Base-by-base conservation (phyloP, 495 filamentous ascomycete genomes). In the Annulohypoxylon moriforme region DNA sequence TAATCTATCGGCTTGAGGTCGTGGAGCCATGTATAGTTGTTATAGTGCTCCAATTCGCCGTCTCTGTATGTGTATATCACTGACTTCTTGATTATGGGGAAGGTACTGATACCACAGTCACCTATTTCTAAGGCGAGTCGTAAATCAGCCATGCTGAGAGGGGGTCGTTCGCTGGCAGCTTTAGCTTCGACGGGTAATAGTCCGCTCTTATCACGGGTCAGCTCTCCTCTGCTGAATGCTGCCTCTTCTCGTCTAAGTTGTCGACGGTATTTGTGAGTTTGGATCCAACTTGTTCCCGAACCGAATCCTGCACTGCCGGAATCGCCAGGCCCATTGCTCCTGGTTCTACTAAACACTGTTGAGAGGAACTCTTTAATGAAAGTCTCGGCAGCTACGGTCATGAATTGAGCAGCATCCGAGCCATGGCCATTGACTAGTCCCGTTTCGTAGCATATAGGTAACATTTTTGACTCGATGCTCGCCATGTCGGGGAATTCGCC, bases 391-490 rank as follows among this genome's bases (percentile, higher is more conserved):
- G 95, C 96, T 46, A 94, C 89, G 22, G 93, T 91, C 89, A 99
- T 91, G 77, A 95, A 93, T 57, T 92, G 90, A 5, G 94, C 89
- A 34, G 92, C 92, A 27, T 92, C 88, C 5, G 89, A 76, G 6
- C 87, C 82, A 67, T 92, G 88, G 2, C 94, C 93, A 22, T 86
- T 86, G n/a, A 86, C 85, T 4, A 99, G 87, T 0, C 94, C 96
- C 67, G 92, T 87, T 80, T 97, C 96, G 80, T 97, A 97, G 80
- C 93, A 97, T 70, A 98, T 96, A 8, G 96, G 94, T 16, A 93
- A 84, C 92, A 98, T 96, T 63, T 94, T 92, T 18, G 88, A 85
- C 72, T 92, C 87, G 69, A 99, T 93, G 27, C 89, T 90, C 57
- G 89, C 86, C 9, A 87, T 80, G 71, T 96, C 93, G 13, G 96